phyloP scores from a whole-genome alignment of 1,284 basidiomycete species.

The Microbotryum lychnidis-dioicae region DNA sequence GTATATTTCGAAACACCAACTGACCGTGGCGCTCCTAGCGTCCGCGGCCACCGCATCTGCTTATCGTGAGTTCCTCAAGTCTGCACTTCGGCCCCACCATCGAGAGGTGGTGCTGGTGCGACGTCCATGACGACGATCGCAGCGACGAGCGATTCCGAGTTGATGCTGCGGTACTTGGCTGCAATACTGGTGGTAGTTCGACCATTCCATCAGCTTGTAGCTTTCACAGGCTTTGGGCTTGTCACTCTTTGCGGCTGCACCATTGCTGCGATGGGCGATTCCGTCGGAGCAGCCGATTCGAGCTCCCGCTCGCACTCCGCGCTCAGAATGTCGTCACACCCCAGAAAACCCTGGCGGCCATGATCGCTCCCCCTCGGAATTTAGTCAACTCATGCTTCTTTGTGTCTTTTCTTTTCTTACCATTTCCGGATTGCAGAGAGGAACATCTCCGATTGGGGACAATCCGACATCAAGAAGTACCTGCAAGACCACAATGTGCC shows the following conservation, averaged over 20 bases:
- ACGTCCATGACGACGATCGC: too few relatives aligned
- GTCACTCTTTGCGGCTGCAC: too few relatives aligned
- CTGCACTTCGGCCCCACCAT: neutral
- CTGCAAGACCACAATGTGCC: constrained; percentile 55
- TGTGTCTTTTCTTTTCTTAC: neutral
- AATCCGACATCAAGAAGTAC: constrained; percentile 20
- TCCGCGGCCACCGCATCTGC: neutral
- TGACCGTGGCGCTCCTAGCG: neutral
- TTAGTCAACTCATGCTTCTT: neutral
- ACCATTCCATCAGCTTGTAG: neutral
- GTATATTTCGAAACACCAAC: neutral
- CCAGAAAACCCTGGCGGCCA: constrained; percentile 1
- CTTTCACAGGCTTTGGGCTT: too few relatives aligned
- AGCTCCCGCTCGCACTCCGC: neutral
- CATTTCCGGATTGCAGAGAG: neutral
- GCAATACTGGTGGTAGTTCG: neutral
- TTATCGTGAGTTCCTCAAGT: neutral
- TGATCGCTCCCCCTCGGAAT: neutral
- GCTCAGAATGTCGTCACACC: constrained; percentile 5
- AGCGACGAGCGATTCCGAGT: neutral
- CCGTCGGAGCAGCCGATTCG: neutral
- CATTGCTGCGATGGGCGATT: neutral
- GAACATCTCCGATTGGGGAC: constrained; percentile 26
- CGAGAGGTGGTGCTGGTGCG: too few relatives aligned
- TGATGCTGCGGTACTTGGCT: neutral